Evolutionary conservation across 2,329 filamentous ascomycete species (phyloP).

Genomic region (Cladosporium sp.): DNA sequence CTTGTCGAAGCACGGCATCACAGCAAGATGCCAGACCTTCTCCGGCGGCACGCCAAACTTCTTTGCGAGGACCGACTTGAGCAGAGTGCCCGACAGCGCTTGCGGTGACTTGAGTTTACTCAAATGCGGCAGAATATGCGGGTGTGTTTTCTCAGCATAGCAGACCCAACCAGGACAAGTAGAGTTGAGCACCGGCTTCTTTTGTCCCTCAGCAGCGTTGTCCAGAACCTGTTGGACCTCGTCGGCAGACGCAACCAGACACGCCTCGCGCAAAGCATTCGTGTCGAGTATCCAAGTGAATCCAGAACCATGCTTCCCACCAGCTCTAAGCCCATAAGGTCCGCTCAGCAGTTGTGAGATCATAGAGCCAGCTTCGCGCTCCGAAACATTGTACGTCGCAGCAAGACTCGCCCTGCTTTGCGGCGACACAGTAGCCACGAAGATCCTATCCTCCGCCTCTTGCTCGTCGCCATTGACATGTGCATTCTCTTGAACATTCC

Average conservation of each 20-base stretch:
- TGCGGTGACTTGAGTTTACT: conserved; percentile 93
- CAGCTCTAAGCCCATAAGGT: conserved; percentile 64
- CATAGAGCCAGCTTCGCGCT: conserved; percentile 75
- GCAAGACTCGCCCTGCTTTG: conserved; percentile 88
- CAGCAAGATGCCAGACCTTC: conserved; percentile 87
- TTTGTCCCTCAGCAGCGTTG: conserved; percentile 44
- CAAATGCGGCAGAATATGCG: conserved; percentile 86
- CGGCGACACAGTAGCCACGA: conserved; percentile 89
- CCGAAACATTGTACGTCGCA: conserved; percentile 74
- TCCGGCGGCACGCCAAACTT: conserved; percentile 70
- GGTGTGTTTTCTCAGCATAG: conserved; percentile 97
- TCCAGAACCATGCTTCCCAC: conserved; percentile 70
- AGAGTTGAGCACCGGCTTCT: conserved; percentile 74
- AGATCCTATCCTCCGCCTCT: conserved; percentile 65
- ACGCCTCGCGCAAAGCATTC: conserved; percentile 77
- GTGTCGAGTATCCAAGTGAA: conserved; percentile 93
- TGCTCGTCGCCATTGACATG: conserved; percentile 20
- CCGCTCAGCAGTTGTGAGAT: conserved; percentile 77
- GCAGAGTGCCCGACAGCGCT: conserved; percentile 81
- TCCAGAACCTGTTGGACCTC: conserved; percentile 44
- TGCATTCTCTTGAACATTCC: conserved; percentile 8
- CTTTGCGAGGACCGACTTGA: conserved; percentile 82
- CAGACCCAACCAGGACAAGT: conserved; percentile 98
- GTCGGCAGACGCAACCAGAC: conserved; percentile 64
- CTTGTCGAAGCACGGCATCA: conserved; percentile 99